Evolutionary conservation across 768 basidiomycete species (phyloP).

Genomic region (Imleria badia): DNA sequence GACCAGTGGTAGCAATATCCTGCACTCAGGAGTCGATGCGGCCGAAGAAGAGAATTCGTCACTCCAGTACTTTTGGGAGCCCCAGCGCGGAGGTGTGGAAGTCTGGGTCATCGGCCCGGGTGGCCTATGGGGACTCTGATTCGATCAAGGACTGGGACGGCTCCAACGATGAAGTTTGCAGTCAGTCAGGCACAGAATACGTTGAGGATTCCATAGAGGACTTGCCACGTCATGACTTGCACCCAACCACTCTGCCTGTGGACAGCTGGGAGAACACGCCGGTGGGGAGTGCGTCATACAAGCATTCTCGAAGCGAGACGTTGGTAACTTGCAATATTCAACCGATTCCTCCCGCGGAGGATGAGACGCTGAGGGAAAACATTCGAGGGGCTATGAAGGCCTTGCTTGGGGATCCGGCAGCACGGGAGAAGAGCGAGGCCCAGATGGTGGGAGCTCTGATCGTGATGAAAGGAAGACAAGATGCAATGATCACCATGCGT

Average conservation of each 20-base stretch:
- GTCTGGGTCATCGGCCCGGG: not conserved
- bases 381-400: not conserved
- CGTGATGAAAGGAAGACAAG: not conserved
- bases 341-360: not conserved
- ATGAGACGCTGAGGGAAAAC: not conserved
- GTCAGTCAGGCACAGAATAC: no score
- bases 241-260: no score
- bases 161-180: not conserved
- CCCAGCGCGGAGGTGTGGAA: not conserved
- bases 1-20: not conserved
- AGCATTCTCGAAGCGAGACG: not conserved
- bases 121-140: not conserved
- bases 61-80: not conserved
- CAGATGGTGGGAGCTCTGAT: not conserved
- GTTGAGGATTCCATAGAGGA: not conserved
- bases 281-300: no score
- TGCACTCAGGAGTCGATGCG: not conserved
- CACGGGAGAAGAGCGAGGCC: not conserved
- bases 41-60: not conserved
- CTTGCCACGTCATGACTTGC: not conserved
- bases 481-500: conserved; percentile 2
- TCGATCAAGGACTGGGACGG: not conserved
- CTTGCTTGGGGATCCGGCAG: not conserved
- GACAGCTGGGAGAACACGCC: not conserved
- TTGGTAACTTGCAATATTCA: not conserved